Percentiles rank a stretch among this genome's conserved stretches.
Conservation (phyloP, 129 eudicot species). For the Arctium minus region DNA sequence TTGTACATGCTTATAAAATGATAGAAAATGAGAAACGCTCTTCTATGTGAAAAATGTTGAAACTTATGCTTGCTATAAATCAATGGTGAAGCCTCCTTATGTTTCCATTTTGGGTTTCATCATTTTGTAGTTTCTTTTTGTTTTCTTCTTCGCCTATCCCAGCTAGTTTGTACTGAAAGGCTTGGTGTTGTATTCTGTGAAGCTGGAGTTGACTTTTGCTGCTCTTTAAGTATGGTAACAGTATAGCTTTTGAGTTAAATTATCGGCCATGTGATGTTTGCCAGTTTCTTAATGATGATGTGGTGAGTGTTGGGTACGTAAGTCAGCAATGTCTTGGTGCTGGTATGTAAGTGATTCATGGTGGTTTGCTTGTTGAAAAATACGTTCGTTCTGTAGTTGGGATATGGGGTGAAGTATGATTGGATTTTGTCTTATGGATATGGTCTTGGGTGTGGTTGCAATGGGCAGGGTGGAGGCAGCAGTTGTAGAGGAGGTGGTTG, state of each 20-base stretch:
- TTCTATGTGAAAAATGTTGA: not conserved
- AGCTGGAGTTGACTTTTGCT: slow-evolving; percentile 10
- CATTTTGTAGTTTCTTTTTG: not conserved
- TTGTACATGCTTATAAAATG: not conserved
- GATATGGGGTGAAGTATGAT: slow-evolving; percentile 46
- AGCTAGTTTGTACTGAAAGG: not conserved
- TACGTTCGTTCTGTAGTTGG: slow-evolving; percentile 34
- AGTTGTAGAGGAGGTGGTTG: slow-evolving; percentile 52
- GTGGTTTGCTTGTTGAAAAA: slow-evolving; percentile 50
- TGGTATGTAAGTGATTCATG: slow-evolving; percentile 37
- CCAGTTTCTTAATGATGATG: slow-evolving; percentile 34
- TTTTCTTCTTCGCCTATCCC: not conserved
- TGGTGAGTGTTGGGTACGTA: slow-evolving; percentile 36
- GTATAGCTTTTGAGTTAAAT: not conserved
- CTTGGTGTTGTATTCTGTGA: not conserved
- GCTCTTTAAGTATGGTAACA: not conserved
- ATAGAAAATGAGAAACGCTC: not conserved
- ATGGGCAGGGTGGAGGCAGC: slow-evolving; percentile 84
- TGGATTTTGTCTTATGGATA: slow-evolving; percentile 59
- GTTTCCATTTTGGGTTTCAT: not conserved
- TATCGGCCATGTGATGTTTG: slow-evolving; percentile 23
- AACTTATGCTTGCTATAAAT: not conserved
- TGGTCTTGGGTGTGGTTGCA: slow-evolving; percentile 90
- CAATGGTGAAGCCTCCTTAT: not conserved
- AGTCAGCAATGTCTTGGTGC: slow-evolving; percentile 31